Conservation (phyloP, 148 eudicot species). For the Polygonum aviculare region DNA sequence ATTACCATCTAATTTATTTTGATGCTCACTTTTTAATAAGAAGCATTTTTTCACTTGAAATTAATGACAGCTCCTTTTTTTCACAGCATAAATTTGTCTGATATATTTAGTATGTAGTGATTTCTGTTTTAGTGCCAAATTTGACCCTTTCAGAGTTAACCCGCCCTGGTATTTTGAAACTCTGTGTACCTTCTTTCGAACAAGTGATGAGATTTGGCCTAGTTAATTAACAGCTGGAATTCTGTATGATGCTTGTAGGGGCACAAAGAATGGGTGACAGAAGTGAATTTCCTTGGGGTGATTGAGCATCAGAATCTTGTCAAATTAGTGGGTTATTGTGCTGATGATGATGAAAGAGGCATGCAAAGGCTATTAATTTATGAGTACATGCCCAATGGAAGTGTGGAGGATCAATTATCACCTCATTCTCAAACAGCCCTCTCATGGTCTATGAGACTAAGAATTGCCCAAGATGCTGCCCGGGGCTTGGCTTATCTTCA, state of each 20-base stretch:
- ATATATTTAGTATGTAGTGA: neutral
- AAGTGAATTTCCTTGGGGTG: slow-evolving; percentile 84
- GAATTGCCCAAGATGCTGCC: slow-evolving; percentile 85
- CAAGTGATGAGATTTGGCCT: neutral
- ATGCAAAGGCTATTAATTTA: slow-evolving; percentile 83
- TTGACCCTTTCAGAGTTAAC: neutral
- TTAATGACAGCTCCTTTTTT: neutral
- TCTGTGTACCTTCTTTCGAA: neutral
- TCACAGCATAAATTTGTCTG: neutral
- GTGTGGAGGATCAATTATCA: slow-evolving; percentile 85
- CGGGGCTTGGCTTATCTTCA: slow-evolving; percentile 88
- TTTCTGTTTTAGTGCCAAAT: slow-evolving; percentile 1
- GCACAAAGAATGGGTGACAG: slow-evolving; percentile 96
- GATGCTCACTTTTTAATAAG: neutral
- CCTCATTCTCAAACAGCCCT: slow-evolving; percentile 41
- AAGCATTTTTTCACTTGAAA: neutral
- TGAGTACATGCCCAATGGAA: slow-evolving; percentile 85
- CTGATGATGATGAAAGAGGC: slow-evolving; percentile 97
- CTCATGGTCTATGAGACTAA: slow-evolving; percentile 77
- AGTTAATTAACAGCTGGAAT: neutral
- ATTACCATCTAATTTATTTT: neutral
- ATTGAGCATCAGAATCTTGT: slow-evolving; percentile 95
- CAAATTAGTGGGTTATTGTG: slow-evolving; percentile 81
- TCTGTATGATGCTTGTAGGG: slow-evolving; percentile 38
- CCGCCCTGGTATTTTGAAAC: neutral